These are phyloP conservation scores for Suhomyces faveliae DNA, from an alignment of 805 yeast genomes.

Conservation along the genomic window DNA sequence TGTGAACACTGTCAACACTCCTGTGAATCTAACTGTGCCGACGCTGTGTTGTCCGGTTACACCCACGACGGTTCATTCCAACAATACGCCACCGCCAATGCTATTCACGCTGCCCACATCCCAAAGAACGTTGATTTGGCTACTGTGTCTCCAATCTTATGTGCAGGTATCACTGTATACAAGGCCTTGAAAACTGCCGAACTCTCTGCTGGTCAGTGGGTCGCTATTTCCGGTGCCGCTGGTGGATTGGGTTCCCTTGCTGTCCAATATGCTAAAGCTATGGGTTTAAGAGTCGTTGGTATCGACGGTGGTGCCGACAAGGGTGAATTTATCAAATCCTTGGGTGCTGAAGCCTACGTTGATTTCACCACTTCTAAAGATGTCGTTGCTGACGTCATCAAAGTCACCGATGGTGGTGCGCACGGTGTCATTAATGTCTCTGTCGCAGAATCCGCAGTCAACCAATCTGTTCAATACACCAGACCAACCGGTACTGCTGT, in stretches of 20 bases:
- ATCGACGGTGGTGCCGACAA: slow-evolving; percentile 71
- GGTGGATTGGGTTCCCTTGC: slow-evolving; percentile 79
- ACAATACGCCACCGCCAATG: slow-evolving; percentile 86
- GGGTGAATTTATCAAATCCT: slow-evolving; percentile 49
- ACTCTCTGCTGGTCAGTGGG: slow-evolving; percentile 69
- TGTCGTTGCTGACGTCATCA: slow-evolving; percentile 41
- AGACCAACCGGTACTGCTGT: slow-evolving; percentile 34
- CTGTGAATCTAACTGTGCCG: slow-evolving; percentile 68
- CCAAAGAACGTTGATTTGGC: slow-evolving; percentile 76
- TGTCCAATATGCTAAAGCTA: slow-evolving; percentile 71
- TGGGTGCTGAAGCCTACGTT: slow-evolving; percentile 65
- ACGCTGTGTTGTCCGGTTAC: slow-evolving; percentile 71
- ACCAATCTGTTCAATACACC: slow-evolving; percentile 48
- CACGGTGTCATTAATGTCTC: slow-evolving; percentile 51
- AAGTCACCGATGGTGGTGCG: slow-evolving; percentile 60
- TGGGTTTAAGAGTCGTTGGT: slow-evolving; percentile 71
- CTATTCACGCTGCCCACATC: slow-evolving; percentile 79
- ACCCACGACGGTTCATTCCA: slow-evolving; percentile 91
- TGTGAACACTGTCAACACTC: slow-evolving; percentile 73
- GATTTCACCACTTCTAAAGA: slow-evolving; percentile 55
- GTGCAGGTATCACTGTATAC: slow-evolving; percentile 92
- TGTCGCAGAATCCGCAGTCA: slow-evolving; percentile 50
- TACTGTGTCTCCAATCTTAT: slow-evolving; percentile 73
- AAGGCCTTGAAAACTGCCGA: slow-evolving; percentile 83
- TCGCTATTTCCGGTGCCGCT: slow-evolving; percentile 75